A percentile compares a stretch with the other conserved stretches of the same genome.
Evolutionary conservation across 139 green algal species (phyloP).

Genomic region (Auxenochlorella pyrenoidosa): DNA sequence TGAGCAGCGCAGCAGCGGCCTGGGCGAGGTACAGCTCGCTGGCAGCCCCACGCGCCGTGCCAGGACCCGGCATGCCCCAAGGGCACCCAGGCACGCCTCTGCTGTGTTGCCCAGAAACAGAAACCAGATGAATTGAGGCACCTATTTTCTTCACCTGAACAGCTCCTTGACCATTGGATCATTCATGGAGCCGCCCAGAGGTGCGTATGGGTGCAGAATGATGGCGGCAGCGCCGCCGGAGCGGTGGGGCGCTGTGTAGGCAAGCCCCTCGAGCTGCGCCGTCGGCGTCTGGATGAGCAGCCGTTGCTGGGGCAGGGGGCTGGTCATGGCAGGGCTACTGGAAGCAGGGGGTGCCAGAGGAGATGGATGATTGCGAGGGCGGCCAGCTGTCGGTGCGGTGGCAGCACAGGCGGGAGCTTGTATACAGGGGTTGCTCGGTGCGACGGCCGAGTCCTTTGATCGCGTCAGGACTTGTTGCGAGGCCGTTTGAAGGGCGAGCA

Average conservation of each 20-base stretch:
- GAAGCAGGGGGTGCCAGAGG: too few relatives aligned
- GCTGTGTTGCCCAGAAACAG: neutral
- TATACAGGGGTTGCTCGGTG: too few relatives aligned
- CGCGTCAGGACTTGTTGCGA: too few relatives aligned
- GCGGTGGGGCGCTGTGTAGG: neutral
- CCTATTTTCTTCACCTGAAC: constrained; percentile 7
- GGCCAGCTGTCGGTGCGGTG: too few relatives aligned
- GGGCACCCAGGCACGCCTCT: neutral
- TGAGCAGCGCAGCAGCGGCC: neutral
- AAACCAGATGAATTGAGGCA: too few relatives aligned
- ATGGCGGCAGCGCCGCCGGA: neutral
- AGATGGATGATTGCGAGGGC: too few relatives aligned
- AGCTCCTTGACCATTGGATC: constrained; percentile 48
- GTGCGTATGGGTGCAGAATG: constrained; percentile 46
- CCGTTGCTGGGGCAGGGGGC: neutral
- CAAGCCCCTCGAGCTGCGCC: neutral
- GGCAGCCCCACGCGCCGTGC: neutral
- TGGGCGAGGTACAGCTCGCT: neutral
- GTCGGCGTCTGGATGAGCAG: neutral
- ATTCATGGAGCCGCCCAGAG: constrained; percentile 42
- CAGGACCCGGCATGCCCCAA: neutral
- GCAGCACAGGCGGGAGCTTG: too few relatives aligned
- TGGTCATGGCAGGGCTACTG: neutral
- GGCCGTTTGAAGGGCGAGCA: too few relatives aligned
- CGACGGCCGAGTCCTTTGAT: too few relatives aligned